These are phyloP conservation scores for Perilla frutescens DNA, from an alignment of 257 asterid species.

Conservation along the genomic window DNA sequence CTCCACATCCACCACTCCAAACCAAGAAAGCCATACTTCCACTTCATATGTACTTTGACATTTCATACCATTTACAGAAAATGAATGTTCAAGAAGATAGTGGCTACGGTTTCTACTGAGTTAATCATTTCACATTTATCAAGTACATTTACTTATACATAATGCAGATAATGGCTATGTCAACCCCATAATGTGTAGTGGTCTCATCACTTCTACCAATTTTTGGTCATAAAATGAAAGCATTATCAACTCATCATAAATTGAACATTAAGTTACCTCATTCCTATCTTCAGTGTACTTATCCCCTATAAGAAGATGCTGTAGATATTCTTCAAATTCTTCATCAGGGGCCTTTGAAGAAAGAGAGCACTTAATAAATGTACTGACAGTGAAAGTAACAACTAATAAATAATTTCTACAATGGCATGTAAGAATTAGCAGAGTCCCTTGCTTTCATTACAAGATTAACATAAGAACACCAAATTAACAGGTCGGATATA, in stretches of 20 bases:
- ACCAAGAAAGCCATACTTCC: background rate
- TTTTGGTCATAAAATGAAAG: background rate
- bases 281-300: slow-evolving; percentile 81
- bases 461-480: slow-evolving; percentile 6
- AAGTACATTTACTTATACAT: background rate
- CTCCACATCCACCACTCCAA: background rate
- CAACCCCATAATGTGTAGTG: background rate
- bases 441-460: slow-evolving; percentile 4
- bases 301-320: slow-evolving; percentile 77
- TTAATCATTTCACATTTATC: slow-evolving; percentile 20
- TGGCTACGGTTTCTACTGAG: background rate
- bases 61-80: background rate
- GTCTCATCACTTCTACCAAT: background rate
- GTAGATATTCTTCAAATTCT: slow-evolving; percentile 90
- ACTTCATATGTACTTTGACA: slow-evolving; percentile 1
- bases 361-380: slow-evolving; percentile 27
- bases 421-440: background rate
- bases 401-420: background rate
- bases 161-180: background rate
- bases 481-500: background rate
- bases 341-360: slow-evolving; percentile 84
- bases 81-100: background rate
- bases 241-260: slow-evolving; percentile 22
- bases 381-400: slow-evolving; percentile 7
- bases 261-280: slow-evolving; percentile 57